Conservation (phyloP, 495 filamentous ascomycete species). For the Penicillium longicatenatum region DNA sequence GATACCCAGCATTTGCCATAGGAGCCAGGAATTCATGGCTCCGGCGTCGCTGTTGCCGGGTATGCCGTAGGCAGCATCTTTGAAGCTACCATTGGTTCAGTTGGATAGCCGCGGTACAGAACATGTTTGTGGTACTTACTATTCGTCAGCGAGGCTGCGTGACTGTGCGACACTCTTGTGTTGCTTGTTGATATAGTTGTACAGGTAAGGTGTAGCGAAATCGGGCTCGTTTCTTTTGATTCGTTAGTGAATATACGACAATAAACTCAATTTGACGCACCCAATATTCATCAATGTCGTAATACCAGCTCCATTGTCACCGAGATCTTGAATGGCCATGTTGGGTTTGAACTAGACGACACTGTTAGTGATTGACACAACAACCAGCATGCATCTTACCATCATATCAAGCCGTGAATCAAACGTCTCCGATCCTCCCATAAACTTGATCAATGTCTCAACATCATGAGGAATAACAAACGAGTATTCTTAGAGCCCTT, state of each 20-base stretch:
- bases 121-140: slow-evolving; percentile 41
- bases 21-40: slow-evolving; percentile 68
- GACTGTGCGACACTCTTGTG: slow-evolving; percentile 57
- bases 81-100: slow-evolving; percentile 24
- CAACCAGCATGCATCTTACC: slow-evolving; percentile 16
- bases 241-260: background rate
- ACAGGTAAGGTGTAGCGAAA: slow-evolving; percentile 67
- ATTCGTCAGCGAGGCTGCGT: slow-evolving; percentile 53
- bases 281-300: slow-evolving; percentile 55
- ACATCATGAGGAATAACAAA: slow-evolving; percentile 68
- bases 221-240: slow-evolving; percentile 59
- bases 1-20: slow-evolving; percentile 72
- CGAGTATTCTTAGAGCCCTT: slow-evolving; percentile 70
- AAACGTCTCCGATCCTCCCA: slow-evolving; percentile 59
- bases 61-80: slow-evolving; percentile 51
- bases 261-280: slow-evolving; percentile 15
- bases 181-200: slow-evolving; percentile 67
- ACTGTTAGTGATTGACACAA: background rate
- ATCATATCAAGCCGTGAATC: slow-evolving; percentile 56
- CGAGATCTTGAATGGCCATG: slow-evolving; percentile 35
- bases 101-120: background rate
- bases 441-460: slow-evolving; percentile 56
- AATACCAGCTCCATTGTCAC: slow-evolving; percentile 38
- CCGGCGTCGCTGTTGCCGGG: slow-evolving; percentile 72
- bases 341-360: slow-evolving; percentile 35